phyloP scores from a whole-genome alignment of 805 yeast genomes.

The Wickerhamomyces mucosus region DNA sequence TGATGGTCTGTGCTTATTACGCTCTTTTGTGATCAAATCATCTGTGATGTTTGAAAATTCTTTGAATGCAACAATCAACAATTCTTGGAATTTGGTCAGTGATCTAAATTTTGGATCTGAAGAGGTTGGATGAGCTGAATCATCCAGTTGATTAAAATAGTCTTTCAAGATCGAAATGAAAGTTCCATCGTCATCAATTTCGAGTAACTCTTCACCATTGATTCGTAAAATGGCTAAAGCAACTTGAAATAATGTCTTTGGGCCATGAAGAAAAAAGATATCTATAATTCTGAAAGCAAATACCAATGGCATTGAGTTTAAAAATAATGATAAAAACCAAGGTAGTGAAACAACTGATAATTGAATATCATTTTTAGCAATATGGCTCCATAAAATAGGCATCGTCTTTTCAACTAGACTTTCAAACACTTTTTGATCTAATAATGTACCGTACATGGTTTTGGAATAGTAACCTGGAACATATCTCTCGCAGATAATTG shows the following conservation, averaged over 20 bases:
- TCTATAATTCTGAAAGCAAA: slow-evolving; percentile 90
- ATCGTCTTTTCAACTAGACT: slow-evolving; percentile 79
- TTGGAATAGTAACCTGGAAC: slow-evolving; percentile 95
- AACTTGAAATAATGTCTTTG: slow-evolving; percentile 82
- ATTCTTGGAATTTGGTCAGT: slow-evolving; percentile 79
- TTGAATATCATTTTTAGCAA: slow-evolving; percentile 73
- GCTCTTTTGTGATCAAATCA: slow-evolving; percentile 55
- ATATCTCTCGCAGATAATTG: slow-evolving; percentile 68
- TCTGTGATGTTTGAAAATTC: slow-evolving; percentile 81
- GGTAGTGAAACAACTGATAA: slow-evolving; percentile 89
- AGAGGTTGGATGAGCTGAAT: slow-evolving; percentile 68
- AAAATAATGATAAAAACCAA: slow-evolving; percentile 87
- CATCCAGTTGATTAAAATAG: slow-evolving; percentile 69
- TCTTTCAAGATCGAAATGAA: slow-evolving; percentile 79
- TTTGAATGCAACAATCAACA: slow-evolving; percentile 84
- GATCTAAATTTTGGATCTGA: slow-evolving; percentile 51
- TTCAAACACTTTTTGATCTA: slow-evolving; percentile 93
- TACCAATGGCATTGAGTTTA: slow-evolving; percentile 89
- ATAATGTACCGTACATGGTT: slow-evolving; percentile 93
- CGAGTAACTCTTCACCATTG: slow-evolving; percentile 75
- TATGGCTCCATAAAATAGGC: slow-evolving; percentile 84
- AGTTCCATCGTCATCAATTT: slow-evolving; percentile 84
- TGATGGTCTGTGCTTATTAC: slow-evolving; percentile 62
- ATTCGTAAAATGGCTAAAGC: slow-evolving; percentile 84
- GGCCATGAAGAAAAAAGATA: slow-evolving; percentile 82